Evolutionary conservation across 2,329 filamentous ascomycete species (phyloP).

Genomic region (Colletotrichum filicis): DNA sequence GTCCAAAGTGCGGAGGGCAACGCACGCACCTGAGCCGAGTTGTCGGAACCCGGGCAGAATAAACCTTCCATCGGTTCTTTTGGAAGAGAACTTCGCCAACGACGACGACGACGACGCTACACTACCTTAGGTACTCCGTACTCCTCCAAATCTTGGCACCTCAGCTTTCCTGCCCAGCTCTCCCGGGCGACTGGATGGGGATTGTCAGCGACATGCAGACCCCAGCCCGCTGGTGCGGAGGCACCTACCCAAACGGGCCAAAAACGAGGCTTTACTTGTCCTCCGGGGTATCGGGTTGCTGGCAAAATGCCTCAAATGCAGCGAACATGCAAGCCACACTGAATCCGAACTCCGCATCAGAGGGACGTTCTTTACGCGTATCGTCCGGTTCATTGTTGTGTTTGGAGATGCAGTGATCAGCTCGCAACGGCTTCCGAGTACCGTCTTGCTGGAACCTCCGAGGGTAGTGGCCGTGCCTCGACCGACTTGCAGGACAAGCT

Average conservation of each 20-base stretch:
- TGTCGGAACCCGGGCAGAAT: conserved; percentile 20
- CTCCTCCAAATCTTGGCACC: too few relatives aligned
- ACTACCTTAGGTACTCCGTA: too few relatives aligned
- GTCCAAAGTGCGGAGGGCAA: not conserved
- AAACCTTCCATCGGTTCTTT: not conserved
- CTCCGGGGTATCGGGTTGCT: not conserved
- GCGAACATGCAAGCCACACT: not conserved
- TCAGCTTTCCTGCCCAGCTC: not conserved
- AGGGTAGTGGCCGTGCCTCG: not conserved
- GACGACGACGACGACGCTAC: not conserved
- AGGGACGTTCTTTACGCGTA: not conserved
- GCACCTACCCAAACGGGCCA: not conserved
- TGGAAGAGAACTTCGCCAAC: not conserved
- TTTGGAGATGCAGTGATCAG: not conserved
- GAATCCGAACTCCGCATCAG: not conserved
- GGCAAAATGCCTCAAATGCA: not conserved
- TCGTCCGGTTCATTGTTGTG: not conserved
- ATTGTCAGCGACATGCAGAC: not conserved
- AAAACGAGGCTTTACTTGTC: not conserved
- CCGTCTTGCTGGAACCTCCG: not conserved
- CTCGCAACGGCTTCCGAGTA: not conserved
- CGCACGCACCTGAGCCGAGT: conserved; percentile 13
- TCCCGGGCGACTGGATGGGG: not conserved
- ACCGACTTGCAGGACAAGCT: not conserved
- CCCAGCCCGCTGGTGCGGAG: not conserved